phyloP scores from a whole-genome alignment of 1,284 basidiomycete species.

The Sparassis latifolia region DNA sequence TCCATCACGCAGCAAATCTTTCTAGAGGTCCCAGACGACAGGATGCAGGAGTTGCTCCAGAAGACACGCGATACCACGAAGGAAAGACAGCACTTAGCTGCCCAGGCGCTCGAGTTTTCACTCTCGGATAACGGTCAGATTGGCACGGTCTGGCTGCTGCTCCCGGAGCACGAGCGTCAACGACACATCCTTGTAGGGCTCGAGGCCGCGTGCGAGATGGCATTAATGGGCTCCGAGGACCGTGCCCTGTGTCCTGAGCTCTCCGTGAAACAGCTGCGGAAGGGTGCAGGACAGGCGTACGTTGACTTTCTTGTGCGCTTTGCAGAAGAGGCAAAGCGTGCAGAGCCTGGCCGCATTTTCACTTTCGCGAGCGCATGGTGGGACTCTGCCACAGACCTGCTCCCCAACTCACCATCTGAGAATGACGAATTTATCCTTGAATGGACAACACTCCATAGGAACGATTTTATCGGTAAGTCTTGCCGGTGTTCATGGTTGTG shows the following conservation, averaged over 20 bases:
- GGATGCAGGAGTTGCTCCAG: not conserved
- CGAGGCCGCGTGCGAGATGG: not conserved
- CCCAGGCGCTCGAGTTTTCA: not conserved
- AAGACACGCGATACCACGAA: not conserved
- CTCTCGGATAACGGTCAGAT: not conserved
- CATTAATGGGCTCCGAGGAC: not conserved
- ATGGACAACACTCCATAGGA: not conserved
- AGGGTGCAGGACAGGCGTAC: not conserved
- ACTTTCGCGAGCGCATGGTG: not conserved
- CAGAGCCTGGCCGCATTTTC: not conserved
- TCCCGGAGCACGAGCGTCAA: not conserved
- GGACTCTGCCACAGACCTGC: not conserved
- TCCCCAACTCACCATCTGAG: not conserved
- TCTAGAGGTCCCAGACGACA: not conserved
- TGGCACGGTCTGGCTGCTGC: not conserved
- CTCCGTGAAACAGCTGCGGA: not conserved
- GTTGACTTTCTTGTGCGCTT: not conserved
- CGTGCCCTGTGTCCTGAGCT: not conserved
- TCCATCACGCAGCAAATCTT: not conserved
- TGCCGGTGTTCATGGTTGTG: not conserved
- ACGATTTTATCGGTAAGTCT: not conserved
- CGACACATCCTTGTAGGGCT: not conserved
- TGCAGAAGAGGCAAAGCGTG: not conserved
- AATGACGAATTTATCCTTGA: not conserved
- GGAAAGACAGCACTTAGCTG: not conserved